A percentile compares a stretch with the other conserved stretches of the same genome.
These are phyloP conservation scores for Pterocarpus macrocarpus DNA, from an alignment of 306 rosid genomes.

Conservation along the genomic window DNA sequence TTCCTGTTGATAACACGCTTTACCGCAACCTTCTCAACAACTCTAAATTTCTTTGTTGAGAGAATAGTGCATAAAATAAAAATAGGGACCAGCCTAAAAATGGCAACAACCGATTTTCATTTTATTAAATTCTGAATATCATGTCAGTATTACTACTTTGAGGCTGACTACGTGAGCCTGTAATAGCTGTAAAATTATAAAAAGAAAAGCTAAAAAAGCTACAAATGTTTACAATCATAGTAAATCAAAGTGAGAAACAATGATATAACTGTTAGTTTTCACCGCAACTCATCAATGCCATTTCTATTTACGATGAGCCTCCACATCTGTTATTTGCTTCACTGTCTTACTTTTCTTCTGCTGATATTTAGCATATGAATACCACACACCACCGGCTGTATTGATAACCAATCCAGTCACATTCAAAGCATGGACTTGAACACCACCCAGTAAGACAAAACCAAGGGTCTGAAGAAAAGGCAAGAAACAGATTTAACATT, in stretches of 20 bases:
- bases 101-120: slow-evolving; percentile 5
- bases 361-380: slow-evolving; percentile 86
- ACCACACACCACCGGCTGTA: slow-evolving; percentile 96
- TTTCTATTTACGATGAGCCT: slow-evolving; percentile 71
- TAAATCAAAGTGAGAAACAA: slow-evolving; percentile 33
- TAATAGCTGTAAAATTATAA: slow-evolving; percentile 34
- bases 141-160: slow-evolving; percentile 16
- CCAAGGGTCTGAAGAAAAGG: slow-evolving; percentile 79
- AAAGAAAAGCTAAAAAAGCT: neutral
- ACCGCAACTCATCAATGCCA: slow-evolving; percentile 23
- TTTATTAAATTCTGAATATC: slow-evolving; percentile 32
- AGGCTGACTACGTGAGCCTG: slow-evolving; percentile 37
- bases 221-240: slow-evolving; percentile 19
- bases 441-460: slow-evolving; percentile 83
- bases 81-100: neutral
- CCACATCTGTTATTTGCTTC: slow-evolving; percentile 61
- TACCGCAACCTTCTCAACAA: neutral
- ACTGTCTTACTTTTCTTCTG: slow-evolving; percentile 71
- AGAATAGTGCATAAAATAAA: slow-evolving; percentile 5
- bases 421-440: slow-evolving; percentile 83
- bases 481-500: slow-evolving; percentile 21
- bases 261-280: slow-evolving; percentile 41
- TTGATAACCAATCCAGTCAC: slow-evolving; percentile 91
- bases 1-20: neutral
- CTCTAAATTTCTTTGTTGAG: neutral